These are phyloP conservation scores for Amanita phalloides DNA, from an alignment of 768 basidiomycete genomes.

Conservation along the genomic window DNA sequence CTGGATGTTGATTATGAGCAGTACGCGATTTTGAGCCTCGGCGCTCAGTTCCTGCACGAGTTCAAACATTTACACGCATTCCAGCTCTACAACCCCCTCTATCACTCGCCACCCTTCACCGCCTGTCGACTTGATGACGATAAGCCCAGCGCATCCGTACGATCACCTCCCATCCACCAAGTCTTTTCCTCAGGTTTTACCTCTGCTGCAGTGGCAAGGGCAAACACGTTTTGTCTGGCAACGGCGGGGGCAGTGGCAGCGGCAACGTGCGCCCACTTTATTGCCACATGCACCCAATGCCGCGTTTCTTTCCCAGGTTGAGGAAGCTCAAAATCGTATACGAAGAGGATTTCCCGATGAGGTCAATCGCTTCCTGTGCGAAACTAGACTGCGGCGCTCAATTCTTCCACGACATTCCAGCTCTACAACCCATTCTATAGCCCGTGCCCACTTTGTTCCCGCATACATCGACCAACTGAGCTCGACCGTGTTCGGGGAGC, in stretches of 20 bases:
- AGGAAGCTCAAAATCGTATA: too few species aligned
- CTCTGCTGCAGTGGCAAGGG: neutral
- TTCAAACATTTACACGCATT: constrained; percentile 26
- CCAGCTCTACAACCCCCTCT: constrained; percentile 21
- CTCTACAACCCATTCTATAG: too few species aligned
- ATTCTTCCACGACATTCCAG: too few species aligned
- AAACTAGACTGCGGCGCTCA: too few species aligned
- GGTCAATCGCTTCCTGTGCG: too few species aligned
- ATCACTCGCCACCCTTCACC: neutral
- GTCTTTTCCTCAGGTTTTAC: neutral
- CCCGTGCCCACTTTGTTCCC: neutral
- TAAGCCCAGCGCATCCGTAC: too few species aligned
- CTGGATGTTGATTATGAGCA: neutral
- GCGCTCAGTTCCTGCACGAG: constrained; percentile 27
- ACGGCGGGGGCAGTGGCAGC: neutral
- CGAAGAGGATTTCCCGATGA: too few species aligned
- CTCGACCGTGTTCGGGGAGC: neutral
- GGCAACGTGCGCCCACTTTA: too few species aligned
- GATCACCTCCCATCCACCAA: too few species aligned
- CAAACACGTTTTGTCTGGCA: neutral
- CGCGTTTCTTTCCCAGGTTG: too few species aligned
- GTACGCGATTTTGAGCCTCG: constrained; percentile 31
- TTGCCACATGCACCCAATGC: too few species aligned
- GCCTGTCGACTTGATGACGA: neutral
- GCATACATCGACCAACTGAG: neutral